Conservation (phyloP, 164 flowering plant species). For the Taxillus chinensis region DNA sequence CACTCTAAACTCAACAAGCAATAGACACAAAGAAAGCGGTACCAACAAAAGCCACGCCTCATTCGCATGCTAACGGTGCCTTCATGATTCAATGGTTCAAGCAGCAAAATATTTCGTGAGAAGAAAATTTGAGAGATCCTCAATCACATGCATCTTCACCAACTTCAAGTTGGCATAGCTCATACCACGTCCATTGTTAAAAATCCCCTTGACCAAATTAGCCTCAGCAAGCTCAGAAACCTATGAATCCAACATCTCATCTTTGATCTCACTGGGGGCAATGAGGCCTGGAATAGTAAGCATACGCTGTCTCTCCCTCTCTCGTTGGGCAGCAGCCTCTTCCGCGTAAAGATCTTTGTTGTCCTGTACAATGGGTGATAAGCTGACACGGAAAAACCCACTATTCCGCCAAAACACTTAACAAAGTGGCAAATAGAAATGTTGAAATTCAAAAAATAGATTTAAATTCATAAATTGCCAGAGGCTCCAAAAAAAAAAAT, state of each 20-base stretch:
- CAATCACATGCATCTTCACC: neutral
- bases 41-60: neutral
- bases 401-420: neutral
- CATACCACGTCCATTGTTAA: neutral
- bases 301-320: conserved; percentile 82
- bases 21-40: neutral
- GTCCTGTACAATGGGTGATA: conserved; percentile 45
- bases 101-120: neutral
- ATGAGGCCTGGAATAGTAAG: conserved; percentile 89
- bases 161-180: neutral
- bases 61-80: neutral
- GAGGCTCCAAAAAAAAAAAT: too few species aligned
- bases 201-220: neutral
- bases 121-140: neutral
- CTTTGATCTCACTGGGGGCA: conserved; percentile 92
- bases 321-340: conserved; percentile 90
- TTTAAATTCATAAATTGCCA: too few species aligned
- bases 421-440: neutral
- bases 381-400: neutral
- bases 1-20: neutral
- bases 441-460: neutral
- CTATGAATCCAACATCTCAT: conserved; percentile 4
- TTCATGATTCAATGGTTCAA: neutral
- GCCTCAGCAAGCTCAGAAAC: neutral
- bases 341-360: conserved; percentile 98